phyloP scores from a whole-genome alignment of 352 stramenopile genomes.

The Phytopythium litorale region DNA sequence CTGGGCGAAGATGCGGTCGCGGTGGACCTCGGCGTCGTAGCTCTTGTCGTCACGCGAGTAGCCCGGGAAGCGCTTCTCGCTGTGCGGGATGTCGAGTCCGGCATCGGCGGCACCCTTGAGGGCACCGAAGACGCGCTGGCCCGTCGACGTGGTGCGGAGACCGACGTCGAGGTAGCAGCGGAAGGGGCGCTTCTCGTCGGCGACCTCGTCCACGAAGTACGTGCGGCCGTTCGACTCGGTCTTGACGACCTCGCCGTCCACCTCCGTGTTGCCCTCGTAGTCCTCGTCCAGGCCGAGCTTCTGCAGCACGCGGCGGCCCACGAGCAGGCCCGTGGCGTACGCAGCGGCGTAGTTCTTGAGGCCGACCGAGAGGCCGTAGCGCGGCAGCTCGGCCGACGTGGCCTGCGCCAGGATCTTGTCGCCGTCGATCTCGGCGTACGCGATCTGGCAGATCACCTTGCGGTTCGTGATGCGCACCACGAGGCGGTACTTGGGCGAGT shows the following conservation, averaged over 20 bases:
- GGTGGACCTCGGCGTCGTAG: slow-evolving; percentile 98
- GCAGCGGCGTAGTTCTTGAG: slow-evolving; percentile 99
- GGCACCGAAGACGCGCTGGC: slow-evolving; percentile 98
- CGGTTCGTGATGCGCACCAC: slow-evolving; percentile 96
- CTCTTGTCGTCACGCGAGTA: slow-evolving; percentile 98
- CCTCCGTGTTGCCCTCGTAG: slow-evolving; percentile 96
- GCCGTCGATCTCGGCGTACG: slow-evolving; percentile 97
- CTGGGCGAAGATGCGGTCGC: slow-evolving; percentile 97
- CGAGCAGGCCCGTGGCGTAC: slow-evolving; percentile 96
- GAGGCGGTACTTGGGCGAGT: slow-evolving; percentile 97
- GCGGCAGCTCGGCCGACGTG: slow-evolving; percentile 94
- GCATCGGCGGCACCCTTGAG: slow-evolving; percentile 99
- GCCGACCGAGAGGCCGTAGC: slow-evolving; percentile 96
- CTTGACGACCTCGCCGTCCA: slow-evolving; percentile 95
- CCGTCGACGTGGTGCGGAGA: slow-evolving; percentile 96
- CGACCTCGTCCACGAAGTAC: slow-evolving; percentile 99
- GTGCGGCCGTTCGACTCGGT: slow-evolving; percentile 95
- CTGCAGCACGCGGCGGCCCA: slow-evolving; percentile 94
- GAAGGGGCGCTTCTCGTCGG: slow-evolving; percentile 98
- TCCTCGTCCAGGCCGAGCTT: slow-evolving; percentile 98
- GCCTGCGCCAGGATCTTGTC: slow-evolving; percentile 95
- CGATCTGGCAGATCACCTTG: slow-evolving; percentile 98
- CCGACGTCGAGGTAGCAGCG: slow-evolving; percentile 97
- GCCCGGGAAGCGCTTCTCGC: slow-evolving; percentile 98
- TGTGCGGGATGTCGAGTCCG: slow-evolving; percentile 98